Percentiles rank a stretch among this genome's conserved stretches.
phyloP scores from a whole-genome alignment of 129 eudicot species.

The Ambrosia trifida region DNA sequence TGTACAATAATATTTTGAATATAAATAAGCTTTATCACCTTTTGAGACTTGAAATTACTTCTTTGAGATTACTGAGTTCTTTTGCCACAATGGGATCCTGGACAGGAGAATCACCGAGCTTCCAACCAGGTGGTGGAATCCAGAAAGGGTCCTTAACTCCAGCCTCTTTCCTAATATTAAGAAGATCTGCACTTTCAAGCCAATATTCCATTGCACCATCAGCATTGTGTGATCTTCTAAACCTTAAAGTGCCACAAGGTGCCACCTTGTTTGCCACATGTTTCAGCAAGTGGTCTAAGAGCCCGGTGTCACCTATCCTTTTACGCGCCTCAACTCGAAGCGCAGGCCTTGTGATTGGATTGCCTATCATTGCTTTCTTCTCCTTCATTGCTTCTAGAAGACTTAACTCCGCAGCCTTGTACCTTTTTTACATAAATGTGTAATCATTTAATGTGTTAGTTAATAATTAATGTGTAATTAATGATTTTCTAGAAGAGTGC shows the following conservation, averaged over 20 bases:
- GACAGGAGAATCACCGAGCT: constrained; percentile 72
- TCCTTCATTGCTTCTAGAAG: constrained; percentile 84
- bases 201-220: constrained; percentile 97
- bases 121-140: constrained; percentile 99
- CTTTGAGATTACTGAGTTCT: constrained; percentile 58
- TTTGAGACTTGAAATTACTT: constrained; percentile 46
- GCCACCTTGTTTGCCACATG: constrained; percentile 94
- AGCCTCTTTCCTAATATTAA: constrained; percentile 66
- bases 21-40: constrained; percentile 30
- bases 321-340: constrained; percentile 88
- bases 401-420: constrained; percentile 69
- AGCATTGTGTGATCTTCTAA: constrained; percentile 85
- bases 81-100: constrained; percentile 80
- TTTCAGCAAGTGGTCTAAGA: constrained; percentile 89
- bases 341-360: constrained; percentile 78
- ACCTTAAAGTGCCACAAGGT: constrained; percentile 79
- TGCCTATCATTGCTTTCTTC: constrained; percentile 63
- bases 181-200: constrained; percentile 88
- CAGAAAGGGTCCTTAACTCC: constrained; percentile 89
- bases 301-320: constrained; percentile 92
- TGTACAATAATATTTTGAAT: neutral
- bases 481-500: neutral
- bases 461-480: constrained; percentile 10
- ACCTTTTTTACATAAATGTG: constrained; percentile 40
- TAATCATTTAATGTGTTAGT: neutral